Base-by-base conservation (phyloP, 2,329 filamentous ascomycete species). In the Claviceps fusiformis region DNA sequence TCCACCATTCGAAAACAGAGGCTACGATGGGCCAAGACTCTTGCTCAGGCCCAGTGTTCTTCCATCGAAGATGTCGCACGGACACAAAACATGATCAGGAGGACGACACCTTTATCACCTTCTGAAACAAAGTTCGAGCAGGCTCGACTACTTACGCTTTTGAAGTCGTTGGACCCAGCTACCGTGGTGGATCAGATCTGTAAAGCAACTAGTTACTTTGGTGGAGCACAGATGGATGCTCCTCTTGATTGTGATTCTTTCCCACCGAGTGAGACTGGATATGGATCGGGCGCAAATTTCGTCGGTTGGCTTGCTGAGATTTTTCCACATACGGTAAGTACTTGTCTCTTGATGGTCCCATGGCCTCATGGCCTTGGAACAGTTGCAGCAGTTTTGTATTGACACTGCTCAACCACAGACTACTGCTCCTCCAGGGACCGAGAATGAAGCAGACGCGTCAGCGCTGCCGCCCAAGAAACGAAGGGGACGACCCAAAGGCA, bases 291-390 rank as follows among this genome's bases (percentile, higher is more conserved):
- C 1, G 73, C 75, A 24, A 67, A 80, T 11, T 80, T 85, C 56
- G 73, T 85, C 35, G 76, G 78, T 24, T 85, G 81, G 81, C 67
- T 84, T 48, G 71, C 79, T 13, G 81, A 85, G 62, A 81, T 85
- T 54, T 85, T 85, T 37, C 56, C 56, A 52, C 49, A 41, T 33
- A 43, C 49, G 33, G 37, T 43, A 37, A 33, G 19, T 15, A 47
- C 56, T 8, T 44, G 10, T 13, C 41, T 39, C 43, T 45, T 13
- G 39, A 41, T 35, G 39, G 8, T 50, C 54, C 8, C 31, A 3
- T 13, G 5, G 2, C 17, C 8, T 11, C 17, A 2, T 13, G 10
- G 2, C 17, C 8, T 11, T 8, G 4, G 3, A 19, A 33, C 39
- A 17, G 13, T n/a, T 29, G 1, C 33, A 7, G 31, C 33, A 31